phyloP scores from a whole-genome alignment of 306 rosid genomes.

The Fagus crenata region DNA sequence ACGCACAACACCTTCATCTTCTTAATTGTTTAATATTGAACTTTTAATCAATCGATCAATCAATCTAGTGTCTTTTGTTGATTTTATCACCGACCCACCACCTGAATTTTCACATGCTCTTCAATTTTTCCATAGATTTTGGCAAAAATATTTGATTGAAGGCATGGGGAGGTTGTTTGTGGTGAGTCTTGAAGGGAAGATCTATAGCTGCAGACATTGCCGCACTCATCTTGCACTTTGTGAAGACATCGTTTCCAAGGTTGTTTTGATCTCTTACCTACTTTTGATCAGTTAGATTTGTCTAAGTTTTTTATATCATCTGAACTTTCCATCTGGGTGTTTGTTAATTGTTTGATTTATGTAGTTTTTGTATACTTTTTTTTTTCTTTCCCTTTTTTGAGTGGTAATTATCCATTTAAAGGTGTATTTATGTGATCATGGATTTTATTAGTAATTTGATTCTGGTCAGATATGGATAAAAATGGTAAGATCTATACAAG shows the following conservation, averaged over 20 bases:
- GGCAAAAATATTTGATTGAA: slow-evolving; percentile 10
- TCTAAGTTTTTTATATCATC: slow-evolving; percentile 1
- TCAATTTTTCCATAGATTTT: slow-evolving; percentile 18
- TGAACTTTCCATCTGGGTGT: slow-evolving; percentile 16
- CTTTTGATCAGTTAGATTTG: slow-evolving; percentile 16
- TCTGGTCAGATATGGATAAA: background rate
- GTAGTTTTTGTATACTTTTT: background rate
- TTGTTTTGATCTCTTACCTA: slow-evolving; percentile 28
- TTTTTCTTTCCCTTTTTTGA: slow-evolving; percentile 6
- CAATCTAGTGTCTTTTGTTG: slow-evolving; percentile 20
- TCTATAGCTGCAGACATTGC: slow-evolving; percentile 84
- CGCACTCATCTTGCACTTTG: slow-evolving; percentile 72
- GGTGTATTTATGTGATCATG: slow-evolving; percentile 5
- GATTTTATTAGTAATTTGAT: background rate
- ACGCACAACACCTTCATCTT: slow-evolving; percentile 13
- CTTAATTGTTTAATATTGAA: slow-evolving; percentile 10
- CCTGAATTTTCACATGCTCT: slow-evolving; percentile 17
- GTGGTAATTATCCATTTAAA: background rate
- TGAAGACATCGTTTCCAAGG: slow-evolving; percentile 73
- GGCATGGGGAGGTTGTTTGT: slow-evolving; percentile 78
- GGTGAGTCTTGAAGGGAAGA: slow-evolving; percentile 69
- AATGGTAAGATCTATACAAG: background rate
- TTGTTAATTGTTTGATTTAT: slow-evolving; percentile 6
- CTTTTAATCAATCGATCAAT: slow-evolving; percentile 19
- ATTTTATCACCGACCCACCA: slow-evolving; percentile 33